Conservation (phyloP, 257 asterid species). For the Rehmannia glutinosa region DNA sequence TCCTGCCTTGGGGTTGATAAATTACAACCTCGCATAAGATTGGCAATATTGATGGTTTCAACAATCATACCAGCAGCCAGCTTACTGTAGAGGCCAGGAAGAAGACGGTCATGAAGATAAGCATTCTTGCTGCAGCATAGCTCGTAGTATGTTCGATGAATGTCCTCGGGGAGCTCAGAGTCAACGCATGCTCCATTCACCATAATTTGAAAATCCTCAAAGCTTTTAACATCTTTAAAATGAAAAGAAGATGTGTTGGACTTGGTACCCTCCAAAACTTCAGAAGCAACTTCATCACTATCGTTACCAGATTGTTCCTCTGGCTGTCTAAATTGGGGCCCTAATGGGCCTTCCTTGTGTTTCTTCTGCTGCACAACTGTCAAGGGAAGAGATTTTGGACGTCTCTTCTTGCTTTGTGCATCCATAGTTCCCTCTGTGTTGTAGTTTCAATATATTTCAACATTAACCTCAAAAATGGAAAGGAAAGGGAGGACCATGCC, state of each 20-base stretch:
- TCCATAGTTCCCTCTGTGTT: slow-evolving; percentile 35
- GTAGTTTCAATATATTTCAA: neutral
- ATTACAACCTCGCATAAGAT: slow-evolving; percentile 46
- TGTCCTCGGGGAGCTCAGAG: slow-evolving; percentile 53
- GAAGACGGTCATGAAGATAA: slow-evolving; percentile 52
- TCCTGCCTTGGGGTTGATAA: slow-evolving; percentile 45
- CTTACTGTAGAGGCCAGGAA: slow-evolving; percentile 58
- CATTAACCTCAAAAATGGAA: neutral
- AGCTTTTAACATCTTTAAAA: slow-evolving; percentile 45
- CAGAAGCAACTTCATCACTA: slow-evolving; percentile 72
- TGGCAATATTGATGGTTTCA: slow-evolving; percentile 43
- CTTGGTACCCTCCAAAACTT: slow-evolving; percentile 55
- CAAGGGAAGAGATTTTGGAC: slow-evolving; percentile 51
- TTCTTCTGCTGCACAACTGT: slow-evolving; percentile 41
- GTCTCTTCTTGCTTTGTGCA: slow-evolving; percentile 37
- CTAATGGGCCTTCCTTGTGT: slow-evolving; percentile 23
- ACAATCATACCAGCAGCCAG: slow-evolving; percentile 56
- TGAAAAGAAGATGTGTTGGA: slow-evolving; percentile 27
- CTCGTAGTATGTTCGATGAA: slow-evolving; percentile 46
- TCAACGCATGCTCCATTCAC: slow-evolving; percentile 56
- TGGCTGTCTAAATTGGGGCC: slow-evolving; percentile 24
- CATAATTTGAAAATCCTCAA: slow-evolving; percentile 55
- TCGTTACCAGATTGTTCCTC: slow-evolving; percentile 62
- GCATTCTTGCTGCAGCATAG: slow-evolving; percentile 53
- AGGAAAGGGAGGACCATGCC: neutral